Base-by-base conservation (phyloP, 2,329 filamentous ascomycete genomes). In the Sclerotinia trifoliorum region DNA sequence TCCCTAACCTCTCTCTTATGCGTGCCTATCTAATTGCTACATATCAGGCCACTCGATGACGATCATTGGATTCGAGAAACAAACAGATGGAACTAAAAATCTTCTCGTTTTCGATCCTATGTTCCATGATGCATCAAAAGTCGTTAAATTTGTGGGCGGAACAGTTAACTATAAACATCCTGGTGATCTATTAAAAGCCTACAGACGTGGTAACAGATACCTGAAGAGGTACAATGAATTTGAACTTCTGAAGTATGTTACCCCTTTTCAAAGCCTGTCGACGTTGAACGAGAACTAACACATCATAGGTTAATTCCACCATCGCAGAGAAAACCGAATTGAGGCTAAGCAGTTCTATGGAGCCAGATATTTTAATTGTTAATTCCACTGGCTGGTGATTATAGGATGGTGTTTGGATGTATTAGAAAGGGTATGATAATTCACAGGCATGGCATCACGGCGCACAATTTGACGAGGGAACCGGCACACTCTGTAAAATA, bases 31-130 rank as follows among this genome's bases (percentile, higher is more conserved):
- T 63, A 26, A 42, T 42, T 67, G 65, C 69, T 63, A n/a, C 48
- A 24, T n/a, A 11, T 1, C 35, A 84, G 92, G 93, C 3, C 94
- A 98, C 78, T 97, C 94, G 1, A 83, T 97, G 81, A 96, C 93
- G 0, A 93, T 98, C 64, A 83, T 98, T 66, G 94, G 94, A 0
- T 83, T 96, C 35, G 93, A 97, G 78, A 86, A 85, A 72, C 85
- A 84, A 39, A 81, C 80, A 46, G 84, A 90, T 69, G 90, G 91
- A 35, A 81, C 82, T 24, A 81, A 83, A 64, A 90, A 91, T 73
- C 81, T 98, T 24, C 82, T 98, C 0, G 91, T 97, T 17, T 96
- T 97, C 77, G 94, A 98, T 77, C 93, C 94, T 1, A 90, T 91
- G 80, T 93, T 92, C 77, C 88, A 85, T 66, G 90, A 93, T 57